phyloP scores from a whole-genome alignment of 2,329 filamentous ascomycete species.

The Microascus cirrosus region DNA sequence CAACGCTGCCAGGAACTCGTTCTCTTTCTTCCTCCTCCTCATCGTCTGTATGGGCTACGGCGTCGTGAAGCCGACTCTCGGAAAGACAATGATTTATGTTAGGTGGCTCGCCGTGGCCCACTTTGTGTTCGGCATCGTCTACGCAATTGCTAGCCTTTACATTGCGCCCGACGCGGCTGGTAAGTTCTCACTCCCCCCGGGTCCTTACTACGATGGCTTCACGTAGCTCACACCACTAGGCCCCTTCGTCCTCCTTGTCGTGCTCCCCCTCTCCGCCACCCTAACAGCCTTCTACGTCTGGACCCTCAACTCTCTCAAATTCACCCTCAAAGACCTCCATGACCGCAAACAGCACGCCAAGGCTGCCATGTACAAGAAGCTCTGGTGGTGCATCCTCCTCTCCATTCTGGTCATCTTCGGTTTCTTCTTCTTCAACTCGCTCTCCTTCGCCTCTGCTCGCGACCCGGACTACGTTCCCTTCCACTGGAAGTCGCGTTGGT shows the following conservation, averaged over 20 bases:
- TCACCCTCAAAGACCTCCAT: constrained; percentile 90
- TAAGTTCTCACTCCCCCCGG: constrained; percentile 21
- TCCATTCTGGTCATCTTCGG: constrained; percentile 93
- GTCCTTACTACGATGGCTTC: background rate
- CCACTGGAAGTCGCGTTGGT: constrained; percentile 97
- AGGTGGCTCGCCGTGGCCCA: constrained; percentile 84
- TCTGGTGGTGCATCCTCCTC: constrained; percentile 94
- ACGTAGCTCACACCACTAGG: constrained; percentile 31
- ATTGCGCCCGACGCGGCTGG: constrained; percentile 79
- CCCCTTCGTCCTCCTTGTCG: constrained; percentile 82
- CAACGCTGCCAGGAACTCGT: constrained; percentile 90
- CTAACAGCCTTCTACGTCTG: constrained; percentile 97
- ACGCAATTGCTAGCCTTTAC: constrained; percentile 79
- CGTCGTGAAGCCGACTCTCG: constrained; percentile 87
- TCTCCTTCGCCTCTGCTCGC: constrained; percentile 77
- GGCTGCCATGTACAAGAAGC: constrained; percentile 90
- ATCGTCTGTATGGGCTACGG: constrained; percentile 99
- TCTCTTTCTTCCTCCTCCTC: constrained; percentile 93
- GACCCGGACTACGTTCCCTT: constrained; percentile 87
- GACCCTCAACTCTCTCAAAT: constrained; percentile 91
- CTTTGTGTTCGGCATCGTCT: constrained; percentile 90
- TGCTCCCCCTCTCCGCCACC: constrained; percentile 82
- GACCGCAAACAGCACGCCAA: constrained; percentile 92
- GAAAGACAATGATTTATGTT: constrained; percentile 88
- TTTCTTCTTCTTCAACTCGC: constrained; percentile 98